Base-by-base conservation (phyloP, 805 yeast genomes). In the Metschnikowia gruessii region DNA sequence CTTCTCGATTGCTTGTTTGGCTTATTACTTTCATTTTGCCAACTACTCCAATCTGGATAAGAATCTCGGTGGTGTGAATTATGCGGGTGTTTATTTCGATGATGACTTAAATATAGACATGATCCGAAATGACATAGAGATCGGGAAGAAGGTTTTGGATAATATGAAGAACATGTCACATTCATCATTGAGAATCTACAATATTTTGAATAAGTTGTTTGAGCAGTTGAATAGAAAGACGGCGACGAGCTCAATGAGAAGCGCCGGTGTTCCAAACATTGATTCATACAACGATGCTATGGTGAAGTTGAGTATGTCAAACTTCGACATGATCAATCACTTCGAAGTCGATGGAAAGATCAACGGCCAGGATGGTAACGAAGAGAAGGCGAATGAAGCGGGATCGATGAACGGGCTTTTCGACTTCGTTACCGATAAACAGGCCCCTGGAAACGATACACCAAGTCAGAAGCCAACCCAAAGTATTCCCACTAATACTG, bases 1-100 rank as follows among this genome's bases (percentile, higher is more conserved):
- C 62, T 88, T 87, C 66, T 83, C 95, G 2, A 89, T 89, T 49
- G 95, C 96, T 0, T 86, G 95, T 59, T 71, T 89, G 56, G 85
- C 87, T 15, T 87, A 84, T 58, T 88, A 89, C 61, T 85, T 80
- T 46, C 92, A 87, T 63, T 71, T 68, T 61, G 75, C 75, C 10
- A 64, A 65, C 45, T 64, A 65, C 52, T 54, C 54, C 43, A 65
- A 64, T 15, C 51, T 56, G 39, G 51, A 56, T n/a, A 46, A 53
- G 29, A 46, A 46, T 33, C 50, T 42, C 7, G 54, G 53, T 28
- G 74, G 74, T 8, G 66, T 62, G 18, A 72, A 72, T 50, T 71
- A 71, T 49, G 77, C 71, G 1, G 77, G 76, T 2, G 72, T 72
- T 5, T 60, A 70, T 43, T 72, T 72, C 51, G 76, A 72, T 47